Conservation (phyloP, 495 filamentous ascomycete genomes). For the Xylaria grammica region DNA sequence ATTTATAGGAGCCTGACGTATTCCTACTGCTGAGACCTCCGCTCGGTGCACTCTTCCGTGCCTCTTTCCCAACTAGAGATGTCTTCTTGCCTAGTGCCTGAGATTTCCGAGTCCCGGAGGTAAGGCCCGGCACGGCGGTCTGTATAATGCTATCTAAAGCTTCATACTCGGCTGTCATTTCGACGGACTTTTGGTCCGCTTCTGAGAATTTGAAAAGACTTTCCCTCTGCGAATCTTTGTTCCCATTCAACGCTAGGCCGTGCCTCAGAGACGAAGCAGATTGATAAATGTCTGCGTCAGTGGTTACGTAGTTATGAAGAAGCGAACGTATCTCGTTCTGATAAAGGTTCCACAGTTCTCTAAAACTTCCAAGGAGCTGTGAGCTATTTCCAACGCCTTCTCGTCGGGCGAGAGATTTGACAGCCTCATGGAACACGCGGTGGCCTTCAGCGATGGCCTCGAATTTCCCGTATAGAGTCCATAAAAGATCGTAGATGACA, state of each 20-base stretch:
- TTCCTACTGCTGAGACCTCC: conserved; percentile 71
- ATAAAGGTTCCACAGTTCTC: conserved; percentile 91
- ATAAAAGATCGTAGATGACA: conserved; percentile 86
- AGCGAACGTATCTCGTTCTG: conserved; percentile 80
- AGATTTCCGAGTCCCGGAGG: conserved; percentile 74
- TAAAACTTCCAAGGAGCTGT: conserved; percentile 77
- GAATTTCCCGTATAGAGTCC: conserved; percentile 93
- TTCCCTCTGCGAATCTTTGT: conserved; percentile 68
- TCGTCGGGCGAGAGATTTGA: conserved; percentile 78
- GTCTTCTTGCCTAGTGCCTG: conserved; percentile 52
- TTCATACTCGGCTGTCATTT: conserved; percentile 81
- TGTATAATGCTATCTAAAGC: conserved; percentile 90
- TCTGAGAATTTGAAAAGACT: conserved; percentile 91
- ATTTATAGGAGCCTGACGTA: conserved; percentile 61
- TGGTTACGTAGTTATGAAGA: conserved; percentile 95
- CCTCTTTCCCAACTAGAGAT: conserved; percentile 39
- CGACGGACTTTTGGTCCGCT: conserved; percentile 73
- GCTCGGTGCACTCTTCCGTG: conserved; percentile 54
- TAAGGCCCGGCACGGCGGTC: conserved; percentile 88
- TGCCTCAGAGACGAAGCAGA: conserved; percentile 51
- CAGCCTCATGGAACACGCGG: conserved; percentile 88
- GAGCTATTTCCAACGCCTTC: conserved; percentile 67
- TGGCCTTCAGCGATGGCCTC: conserved; percentile 96
- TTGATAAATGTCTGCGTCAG: conserved; percentile 76
- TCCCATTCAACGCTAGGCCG: conserved; percentile 52